Conservation (phyloP, 2,329 filamentous ascomycete genomes). For the Anthostomella pinea region DNA sequence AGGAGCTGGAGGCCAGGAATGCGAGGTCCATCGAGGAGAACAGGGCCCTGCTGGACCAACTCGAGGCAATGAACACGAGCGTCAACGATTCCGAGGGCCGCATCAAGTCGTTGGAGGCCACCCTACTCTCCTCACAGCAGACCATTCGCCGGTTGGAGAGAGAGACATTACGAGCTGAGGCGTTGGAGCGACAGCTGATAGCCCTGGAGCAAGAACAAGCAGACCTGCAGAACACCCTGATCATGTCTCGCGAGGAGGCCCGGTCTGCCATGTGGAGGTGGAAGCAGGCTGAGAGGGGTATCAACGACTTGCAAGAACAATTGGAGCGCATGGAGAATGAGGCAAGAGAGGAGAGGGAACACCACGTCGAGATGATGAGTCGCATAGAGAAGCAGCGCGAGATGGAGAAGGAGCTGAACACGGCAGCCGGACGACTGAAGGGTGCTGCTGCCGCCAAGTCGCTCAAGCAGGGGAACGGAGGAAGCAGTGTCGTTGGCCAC, state of each 20-base stretch:
- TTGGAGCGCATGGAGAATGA: constrained; percentile 86
- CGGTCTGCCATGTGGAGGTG: constrained; percentile 77
- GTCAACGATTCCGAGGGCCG: constrained; percentile 77
- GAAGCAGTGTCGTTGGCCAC: constrained; percentile 78
- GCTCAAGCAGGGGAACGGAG: constrained; percentile 55
- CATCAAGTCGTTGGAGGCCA: constrained; percentile 72
- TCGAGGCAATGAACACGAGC: constrained; percentile 79
- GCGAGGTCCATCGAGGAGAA: constrained; percentile 80
- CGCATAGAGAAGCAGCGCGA: constrained; percentile 81
- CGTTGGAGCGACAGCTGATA: constrained; percentile 76
- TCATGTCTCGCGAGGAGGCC: constrained; percentile 69
- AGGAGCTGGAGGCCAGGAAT: constrained; percentile 72
- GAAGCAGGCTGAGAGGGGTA: constrained; percentile 77
- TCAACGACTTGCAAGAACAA: constrained; percentile 79
- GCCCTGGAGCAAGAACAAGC: constrained; percentile 80
- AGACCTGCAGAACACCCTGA: constrained; percentile 64
- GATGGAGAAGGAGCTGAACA: constrained; percentile 78
- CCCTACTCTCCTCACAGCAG: constrained; percentile 73
- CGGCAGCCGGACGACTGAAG: constrained; percentile 76
- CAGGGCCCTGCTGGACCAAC: constrained; percentile 72
- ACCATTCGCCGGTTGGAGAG: constrained; percentile 72
- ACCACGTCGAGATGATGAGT: constrained; percentile 75
- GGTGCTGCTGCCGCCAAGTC: constrained; percentile 72
- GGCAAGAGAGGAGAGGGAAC: constrained; percentile 72
- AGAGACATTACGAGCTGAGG: constrained; percentile 70